Percentiles rank a stretch among this genome's conserved stretches.
phyloP scores from a whole-genome alignment of 202 grass and related monocot species.

The Zizania palustris region DNA sequence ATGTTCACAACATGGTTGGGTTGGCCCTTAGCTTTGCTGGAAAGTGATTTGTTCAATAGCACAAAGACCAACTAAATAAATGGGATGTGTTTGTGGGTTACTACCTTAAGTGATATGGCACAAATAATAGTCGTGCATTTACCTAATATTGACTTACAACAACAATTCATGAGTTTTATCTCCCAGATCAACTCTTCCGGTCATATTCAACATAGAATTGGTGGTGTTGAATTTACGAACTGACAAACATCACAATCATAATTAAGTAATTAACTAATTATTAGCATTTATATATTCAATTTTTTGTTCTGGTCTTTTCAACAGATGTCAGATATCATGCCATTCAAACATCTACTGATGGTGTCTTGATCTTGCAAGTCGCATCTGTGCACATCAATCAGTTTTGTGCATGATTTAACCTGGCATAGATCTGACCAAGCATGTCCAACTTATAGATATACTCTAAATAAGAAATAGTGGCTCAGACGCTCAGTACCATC shows the following conservation, averaged over 20 bases:
- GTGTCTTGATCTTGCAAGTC: neutral
- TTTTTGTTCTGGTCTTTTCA: neutral
- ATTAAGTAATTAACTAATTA: no score
- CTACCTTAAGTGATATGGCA: neutral
- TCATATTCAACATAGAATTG: neutral
- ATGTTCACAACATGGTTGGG: neutral
- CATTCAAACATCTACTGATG: conserved; percentile 6
- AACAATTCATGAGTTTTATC: neutral
- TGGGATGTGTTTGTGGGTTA: neutral
- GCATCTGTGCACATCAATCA: neutral
- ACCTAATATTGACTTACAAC: neutral
- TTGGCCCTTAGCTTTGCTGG: conserved; percentile 17
- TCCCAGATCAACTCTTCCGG: neutral
- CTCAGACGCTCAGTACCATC: neutral
- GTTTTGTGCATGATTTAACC: neutral
- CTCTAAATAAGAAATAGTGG: neutral
- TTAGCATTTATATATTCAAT: neutral
- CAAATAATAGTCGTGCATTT: neutral
- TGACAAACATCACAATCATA: neutral
- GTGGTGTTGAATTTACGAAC: neutral
- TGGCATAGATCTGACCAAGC: neutral
- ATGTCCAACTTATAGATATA: neutral
- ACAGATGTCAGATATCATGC: neutral
- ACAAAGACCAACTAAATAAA: neutral
- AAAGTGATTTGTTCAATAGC: neutral